Evolutionary conservation across 768 basidiomycete species (phyloP).

Genomic region (Polyporus arcularius): DNA sequence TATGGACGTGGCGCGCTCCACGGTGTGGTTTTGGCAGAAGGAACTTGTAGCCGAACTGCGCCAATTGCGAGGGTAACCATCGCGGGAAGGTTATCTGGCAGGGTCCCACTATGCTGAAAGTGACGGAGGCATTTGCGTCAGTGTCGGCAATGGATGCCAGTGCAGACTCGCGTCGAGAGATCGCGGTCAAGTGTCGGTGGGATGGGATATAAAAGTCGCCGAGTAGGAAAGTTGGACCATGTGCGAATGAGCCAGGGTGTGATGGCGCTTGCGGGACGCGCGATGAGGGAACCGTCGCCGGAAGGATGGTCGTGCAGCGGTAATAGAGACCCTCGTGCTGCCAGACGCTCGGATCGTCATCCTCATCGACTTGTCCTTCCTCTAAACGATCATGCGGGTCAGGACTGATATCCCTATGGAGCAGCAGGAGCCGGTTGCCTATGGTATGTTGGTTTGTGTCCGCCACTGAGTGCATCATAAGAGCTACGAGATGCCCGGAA

Average conservation of each 20-base stretch:
- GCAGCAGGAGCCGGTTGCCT: not conserved
- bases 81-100: not conserved
- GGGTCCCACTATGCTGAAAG: not conserved
- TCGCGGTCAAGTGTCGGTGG: not conserved
- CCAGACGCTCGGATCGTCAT: not conserved
- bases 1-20: not conserved
- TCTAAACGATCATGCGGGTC: not conserved
- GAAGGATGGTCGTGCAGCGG: not conserved
- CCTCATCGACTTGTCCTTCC: not conserved
- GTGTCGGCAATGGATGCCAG: not conserved
- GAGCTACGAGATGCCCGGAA: not conserved
- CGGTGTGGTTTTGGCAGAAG: not conserved
- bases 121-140: not conserved
- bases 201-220: not conserved
- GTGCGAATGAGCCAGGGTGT: not conserved
- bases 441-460: not conserved
- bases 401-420: not conserved
- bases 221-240: not conserved
- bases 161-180: not conserved
- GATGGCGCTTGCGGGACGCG: not conserved
- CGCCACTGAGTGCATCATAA: not conserved
- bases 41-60: not conserved
- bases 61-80: not conserved
- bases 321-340: not conserved
- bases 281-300: not conserved